Conservation (phyloP, 2,329 filamentous ascomycete genomes). For the Xylariaceae sp. region DNA sequence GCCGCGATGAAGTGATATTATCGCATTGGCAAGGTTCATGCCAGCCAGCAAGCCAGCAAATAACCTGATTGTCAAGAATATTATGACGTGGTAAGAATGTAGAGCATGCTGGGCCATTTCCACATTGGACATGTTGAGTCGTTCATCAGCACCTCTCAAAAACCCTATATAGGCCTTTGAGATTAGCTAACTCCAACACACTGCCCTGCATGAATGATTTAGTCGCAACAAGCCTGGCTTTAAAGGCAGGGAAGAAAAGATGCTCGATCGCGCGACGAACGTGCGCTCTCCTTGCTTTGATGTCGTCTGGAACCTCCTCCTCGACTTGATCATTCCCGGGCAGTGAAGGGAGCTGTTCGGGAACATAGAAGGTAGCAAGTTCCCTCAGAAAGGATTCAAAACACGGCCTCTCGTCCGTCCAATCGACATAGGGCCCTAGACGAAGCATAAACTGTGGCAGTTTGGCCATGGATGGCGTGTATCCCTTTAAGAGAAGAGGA, state of each 20-base stretch:
- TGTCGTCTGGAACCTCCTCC: conserved; percentile 41
- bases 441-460: conserved; percentile 82
- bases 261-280: conserved; percentile 75
- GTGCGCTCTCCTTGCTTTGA: conserved; percentile 58
- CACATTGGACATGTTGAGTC: not conserved
- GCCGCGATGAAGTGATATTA: not conserved
- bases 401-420: conserved; percentile 77
- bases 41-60: not conserved
- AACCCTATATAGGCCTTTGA: conserved; percentile 88
- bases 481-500: conserved; percentile 82
- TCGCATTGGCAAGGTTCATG: not conserved
- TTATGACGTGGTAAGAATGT: not conserved
- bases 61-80: not conserved
- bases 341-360: conserved; percentile 65
- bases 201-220: conserved; percentile 65
- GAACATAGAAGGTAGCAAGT: conserved; percentile 83
- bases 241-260: conserved; percentile 84
- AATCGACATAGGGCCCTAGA: conserved; percentile 82
- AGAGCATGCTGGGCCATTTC: not conserved
- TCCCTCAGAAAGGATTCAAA: conserved; percentile 83
- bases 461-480: conserved; percentile 79
- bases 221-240: conserved; percentile 75
- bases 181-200: conserved; percentile 79
- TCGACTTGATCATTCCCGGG: conserved; percentile 33
- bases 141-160: conserved; percentile 78